A percentile compares a stretch with the other conserved stretches of the same genome.
Conservation (phyloP, 805 yeast species). For the Kregervanrija fluxuum region DNA sequence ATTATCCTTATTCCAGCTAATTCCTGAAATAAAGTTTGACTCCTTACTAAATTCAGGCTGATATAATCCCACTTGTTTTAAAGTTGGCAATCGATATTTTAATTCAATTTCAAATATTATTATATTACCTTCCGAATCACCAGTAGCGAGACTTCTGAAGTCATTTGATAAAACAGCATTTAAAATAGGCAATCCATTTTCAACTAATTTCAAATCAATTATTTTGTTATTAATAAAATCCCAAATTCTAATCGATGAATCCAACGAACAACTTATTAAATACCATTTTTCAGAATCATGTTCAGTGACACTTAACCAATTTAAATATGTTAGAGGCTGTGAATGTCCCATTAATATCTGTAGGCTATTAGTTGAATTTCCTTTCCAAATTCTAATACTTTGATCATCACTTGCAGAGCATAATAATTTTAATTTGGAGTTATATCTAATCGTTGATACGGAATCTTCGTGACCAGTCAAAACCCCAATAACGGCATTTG, state of each 20-base stretch:
- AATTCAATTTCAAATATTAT: conserved; percentile 40
- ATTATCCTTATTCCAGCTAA: conserved; percentile 21
- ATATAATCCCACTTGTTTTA: conserved; percentile 16
- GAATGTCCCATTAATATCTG: conserved; percentile 47
- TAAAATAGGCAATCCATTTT: conserved; percentile 49
- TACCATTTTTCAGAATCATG: conserved; percentile 12
- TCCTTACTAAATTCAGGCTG: conserved; percentile 16
- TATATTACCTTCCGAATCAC: conserved; percentile 57
- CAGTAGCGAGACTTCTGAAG: conserved; percentile 47
- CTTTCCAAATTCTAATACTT: conserved; percentile 68
- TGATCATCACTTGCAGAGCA: conserved; percentile 78
- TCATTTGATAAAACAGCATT: conserved; percentile 43
- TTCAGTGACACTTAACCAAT: conserved; percentile 42
- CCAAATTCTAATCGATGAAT: conserved; percentile 69
- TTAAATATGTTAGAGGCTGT: conserved; percentile 46
- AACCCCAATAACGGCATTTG: conserved; percentile 40
- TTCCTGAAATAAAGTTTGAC: conserved; percentile 14
- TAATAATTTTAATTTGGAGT: conserved; percentile 42
- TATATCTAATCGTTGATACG: conserved; percentile 50
- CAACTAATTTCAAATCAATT: conserved; percentile 28
- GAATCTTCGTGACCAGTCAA: conserved; percentile 61
- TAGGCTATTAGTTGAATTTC: conserved; percentile 47
- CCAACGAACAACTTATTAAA: conserved; percentile 55
- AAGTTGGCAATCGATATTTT: not conserved
- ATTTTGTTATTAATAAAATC: conserved; percentile 39